Conservation (phyloP, 1,284 basidiomycete species). For the Crepidotus sp. region DNA sequence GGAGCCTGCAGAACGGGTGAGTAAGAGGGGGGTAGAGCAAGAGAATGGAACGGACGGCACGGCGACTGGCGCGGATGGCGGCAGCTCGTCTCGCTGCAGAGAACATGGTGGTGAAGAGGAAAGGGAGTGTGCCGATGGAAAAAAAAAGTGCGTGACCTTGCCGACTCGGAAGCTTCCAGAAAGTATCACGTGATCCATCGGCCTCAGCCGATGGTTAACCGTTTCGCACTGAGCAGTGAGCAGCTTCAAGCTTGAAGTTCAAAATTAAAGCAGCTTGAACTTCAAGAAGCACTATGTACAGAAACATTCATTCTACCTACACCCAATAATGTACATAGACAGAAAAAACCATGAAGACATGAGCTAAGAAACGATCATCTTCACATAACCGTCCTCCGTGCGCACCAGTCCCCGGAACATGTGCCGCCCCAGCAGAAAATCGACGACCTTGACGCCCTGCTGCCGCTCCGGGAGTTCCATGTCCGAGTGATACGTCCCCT, state of each 20-base stretch:
- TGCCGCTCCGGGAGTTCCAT: constrained; percentile 32
- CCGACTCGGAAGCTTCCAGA: too few relatives aligned
- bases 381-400: constrained; percentile 25
- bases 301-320: too few relatives aligned
- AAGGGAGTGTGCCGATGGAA: too few relatives aligned
- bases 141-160: too few relatives aligned
- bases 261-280: too few relatives aligned
- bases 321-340: too few relatives aligned
- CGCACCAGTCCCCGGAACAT: constrained; percentile 49
- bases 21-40: constrained; percentile 3
- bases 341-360: background rate
- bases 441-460: constrained; percentile 49
- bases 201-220: too few relatives aligned
- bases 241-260: too few relatives aligned
- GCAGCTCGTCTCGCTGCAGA: constrained; percentile 47
- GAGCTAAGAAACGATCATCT: constrained; percentile 20
- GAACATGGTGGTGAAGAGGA: constrained; percentile 44
- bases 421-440: constrained; percentile 45
- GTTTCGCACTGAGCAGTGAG: too few relatives aligned
- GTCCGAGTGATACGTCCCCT: background rate
- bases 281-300: too few relatives aligned
- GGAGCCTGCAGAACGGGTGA: constrained; percentile 43
- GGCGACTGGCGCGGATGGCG: constrained; percentile 52
- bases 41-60: constrained; percentile 42
- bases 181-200: constrained; percentile 1